These are phyloP conservation scores for Arbutus unedo DNA, from an alignment of 148 eudicot species.

Conservation along the genomic window DNA sequence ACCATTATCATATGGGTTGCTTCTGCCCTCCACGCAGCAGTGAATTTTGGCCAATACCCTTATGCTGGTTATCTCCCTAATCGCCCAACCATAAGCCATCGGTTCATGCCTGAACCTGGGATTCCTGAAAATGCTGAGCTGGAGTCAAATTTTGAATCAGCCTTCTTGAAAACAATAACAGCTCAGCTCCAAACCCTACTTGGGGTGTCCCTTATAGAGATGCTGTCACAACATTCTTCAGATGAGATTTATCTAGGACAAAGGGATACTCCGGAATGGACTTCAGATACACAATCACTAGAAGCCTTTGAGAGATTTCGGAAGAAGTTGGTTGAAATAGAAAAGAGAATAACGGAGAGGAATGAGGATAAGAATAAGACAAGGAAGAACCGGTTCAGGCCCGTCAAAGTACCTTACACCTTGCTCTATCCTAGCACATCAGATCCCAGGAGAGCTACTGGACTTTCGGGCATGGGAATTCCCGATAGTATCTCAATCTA, in stretches of 20 bases:
- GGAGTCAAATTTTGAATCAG: constrained; percentile 18
- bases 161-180: constrained; percentile 33
- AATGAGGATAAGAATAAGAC: constrained; percentile 20
- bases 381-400: constrained; percentile 26
- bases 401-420: constrained; percentile 28
- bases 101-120: constrained; percentile 34
- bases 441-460: constrained; percentile 8
- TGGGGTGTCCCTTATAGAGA: constrained; percentile 37
- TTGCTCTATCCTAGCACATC: constrained; percentile 25
- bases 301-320: constrained; percentile 26
- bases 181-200: constrained; percentile 34
- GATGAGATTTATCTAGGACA: constrained; percentile 42
- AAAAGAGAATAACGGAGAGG: constrained; percentile 18
- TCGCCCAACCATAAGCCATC: constrained; percentile 28
- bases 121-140: constrained; percentile 33
- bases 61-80: constrained; percentile 35
- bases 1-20: constrained; percentile 26
- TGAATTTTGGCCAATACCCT: constrained; percentile 25
- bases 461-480: constrained; percentile 29
- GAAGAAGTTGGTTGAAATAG: constrained; percentile 21
- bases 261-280: constrained; percentile 31
- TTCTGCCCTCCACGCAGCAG: constrained; percentile 25
- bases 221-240: constrained; percentile 29
- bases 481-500: constrained; percentile 40
- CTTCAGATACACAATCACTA: constrained; percentile 19